phyloP scores from a whole-genome alignment of 352 stramenopile genomes.

The Albugo candida region DNA sequence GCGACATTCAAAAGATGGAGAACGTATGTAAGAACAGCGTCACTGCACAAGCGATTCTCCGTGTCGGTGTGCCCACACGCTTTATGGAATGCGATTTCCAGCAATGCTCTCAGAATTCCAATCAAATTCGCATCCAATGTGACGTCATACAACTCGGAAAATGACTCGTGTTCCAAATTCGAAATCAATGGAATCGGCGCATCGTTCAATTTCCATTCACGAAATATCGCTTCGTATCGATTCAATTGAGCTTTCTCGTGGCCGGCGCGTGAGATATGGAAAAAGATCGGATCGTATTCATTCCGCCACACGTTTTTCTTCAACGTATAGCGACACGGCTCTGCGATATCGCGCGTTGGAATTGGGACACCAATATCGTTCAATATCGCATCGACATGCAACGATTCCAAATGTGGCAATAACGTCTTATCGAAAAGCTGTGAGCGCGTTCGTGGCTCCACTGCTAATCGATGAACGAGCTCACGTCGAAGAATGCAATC shows the following conservation, averaged over 20 bases:
- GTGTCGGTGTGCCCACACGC: slow-evolving; percentile 23
- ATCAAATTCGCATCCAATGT: slow-evolving; percentile 42
- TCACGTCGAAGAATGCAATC: slow-evolving; percentile 63
- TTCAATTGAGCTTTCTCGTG: slow-evolving; percentile 68
- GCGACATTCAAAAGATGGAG: slow-evolving; percentile 51
- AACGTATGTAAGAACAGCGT: slow-evolving; percentile 39
- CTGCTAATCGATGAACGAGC: slow-evolving; percentile 67
- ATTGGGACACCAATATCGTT: too few relatives aligned
- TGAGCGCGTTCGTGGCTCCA: slow-evolving; percentile 48
- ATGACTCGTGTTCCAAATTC: slow-evolving; percentile 29
- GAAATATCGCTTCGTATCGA: slow-evolving; percentile 66
- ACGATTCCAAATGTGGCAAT: background rate
- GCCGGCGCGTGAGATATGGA: slow-evolving; percentile 46
- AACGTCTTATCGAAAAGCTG: slow-evolving; percentile 56
- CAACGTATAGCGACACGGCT: slow-evolving; percentile 40
- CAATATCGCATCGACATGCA: background rate
- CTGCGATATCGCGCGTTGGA: too few relatives aligned
- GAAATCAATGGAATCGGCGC: slow-evolving; percentile 42
- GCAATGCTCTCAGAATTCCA: slow-evolving; percentile 34
- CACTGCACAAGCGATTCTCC: slow-evolving; percentile 3
- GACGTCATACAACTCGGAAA: slow-evolving; percentile 29
- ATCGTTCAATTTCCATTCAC: slow-evolving; percentile 53
- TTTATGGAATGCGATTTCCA: slow-evolving; percentile 31
- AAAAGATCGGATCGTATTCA: slow-evolving; percentile 69
- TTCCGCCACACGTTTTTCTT: slow-evolving; percentile 46